These are phyloP conservation scores for Geotrichum histeridarum DNA, from an alignment of 1,139 yeast species.

Conservation along the genomic window DNA sequence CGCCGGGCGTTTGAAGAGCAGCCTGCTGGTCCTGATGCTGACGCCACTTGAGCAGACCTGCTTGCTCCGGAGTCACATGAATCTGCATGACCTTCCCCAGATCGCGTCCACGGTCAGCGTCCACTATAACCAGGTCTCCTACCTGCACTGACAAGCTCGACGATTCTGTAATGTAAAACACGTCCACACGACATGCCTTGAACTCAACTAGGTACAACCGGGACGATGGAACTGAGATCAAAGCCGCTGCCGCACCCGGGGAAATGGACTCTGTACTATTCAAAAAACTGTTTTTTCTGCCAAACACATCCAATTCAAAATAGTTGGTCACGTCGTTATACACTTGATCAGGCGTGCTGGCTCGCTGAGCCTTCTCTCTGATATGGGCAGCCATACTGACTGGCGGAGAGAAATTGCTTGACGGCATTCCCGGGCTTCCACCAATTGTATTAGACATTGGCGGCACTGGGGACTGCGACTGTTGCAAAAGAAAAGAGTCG, in stretches of 20 bases:
- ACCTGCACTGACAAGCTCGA: conserved; percentile 51
- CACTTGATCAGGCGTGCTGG: background rate
- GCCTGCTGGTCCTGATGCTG: conserved; percentile 76
- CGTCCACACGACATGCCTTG: conserved; percentile 83
- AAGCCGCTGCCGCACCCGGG: conserved; percentile 19
- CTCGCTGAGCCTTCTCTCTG: background rate
- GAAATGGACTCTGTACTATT: background rate
- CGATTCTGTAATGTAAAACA: conserved; percentile 58
- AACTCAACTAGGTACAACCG: conserved; percentile 68
- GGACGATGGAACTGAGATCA: conserved; percentile 28
- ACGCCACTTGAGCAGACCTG: conserved; percentile 72
- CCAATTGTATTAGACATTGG: background rate
- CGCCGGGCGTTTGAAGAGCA: conserved; percentile 39
- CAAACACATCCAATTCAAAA: conserved; percentile 27
- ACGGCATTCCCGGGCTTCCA: background rate
- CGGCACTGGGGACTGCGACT: background rate
- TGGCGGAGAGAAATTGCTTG: background rate
- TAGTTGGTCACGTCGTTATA: conserved; percentile 17
- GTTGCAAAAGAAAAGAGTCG: background rate
- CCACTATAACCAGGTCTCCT: conserved; percentile 85
- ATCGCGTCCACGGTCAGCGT: conserved; percentile 94
- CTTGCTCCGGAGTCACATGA: conserved; percentile 65
- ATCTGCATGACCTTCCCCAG: conserved; percentile 72
- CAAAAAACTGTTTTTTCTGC: conserved; percentile 22
- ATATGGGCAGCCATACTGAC: background rate